Base-by-base conservation (phyloP, 2,329 filamentous ascomycete genomes). In the Colletotrichum karsti region DNA sequence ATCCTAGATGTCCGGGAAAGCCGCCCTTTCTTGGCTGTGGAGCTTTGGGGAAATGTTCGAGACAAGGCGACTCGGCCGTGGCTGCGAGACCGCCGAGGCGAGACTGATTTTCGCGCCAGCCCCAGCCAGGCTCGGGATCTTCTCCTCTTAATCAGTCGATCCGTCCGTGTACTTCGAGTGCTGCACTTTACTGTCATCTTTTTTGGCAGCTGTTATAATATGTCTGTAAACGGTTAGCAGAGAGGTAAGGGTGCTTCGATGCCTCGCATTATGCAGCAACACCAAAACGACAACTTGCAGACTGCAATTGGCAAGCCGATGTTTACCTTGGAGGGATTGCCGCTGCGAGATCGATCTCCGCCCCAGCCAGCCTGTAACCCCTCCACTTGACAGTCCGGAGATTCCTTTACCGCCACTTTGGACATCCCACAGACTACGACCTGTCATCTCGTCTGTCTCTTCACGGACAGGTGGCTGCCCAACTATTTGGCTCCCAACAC, bases 261-360 rank as follows among this genome's bases (percentile, higher is more conserved):
- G 26, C 39, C 30, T 58, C 41, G 22, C 54, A 15, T 57, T 13
- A 37, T 48, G 55, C 41, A 44, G 10, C 20, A 37, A 28, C 22
- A 37, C 53, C 53, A n/a, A 37, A 39, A 56, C 24, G 20, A 58
- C n/a, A 35, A 20, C 22, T 35, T 44, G 51, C 35, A 51, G 41
- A 39, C 26, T 57, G 63, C 42, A 51, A 42, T 46, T 48, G 24
- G 20, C 26, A 66, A 22, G 51, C 42, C 44, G 42, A 51, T 37
- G 35, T 42, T 51, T 56, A 35, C 60, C 53, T 50, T 53, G 30
- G 41, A 22, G 15, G 55, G 42, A 15, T 39, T 39, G 30, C 44
- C 28, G 60, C 60, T 67, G 64, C 64, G 42, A 67, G 60, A 67
- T 67, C 53, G 64, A 64, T 64, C 53, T 64, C 46, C 24, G 60